Conservation (phyloP, 73 alveolate genomes). For the Paramecium pentaurelia region DNA sequence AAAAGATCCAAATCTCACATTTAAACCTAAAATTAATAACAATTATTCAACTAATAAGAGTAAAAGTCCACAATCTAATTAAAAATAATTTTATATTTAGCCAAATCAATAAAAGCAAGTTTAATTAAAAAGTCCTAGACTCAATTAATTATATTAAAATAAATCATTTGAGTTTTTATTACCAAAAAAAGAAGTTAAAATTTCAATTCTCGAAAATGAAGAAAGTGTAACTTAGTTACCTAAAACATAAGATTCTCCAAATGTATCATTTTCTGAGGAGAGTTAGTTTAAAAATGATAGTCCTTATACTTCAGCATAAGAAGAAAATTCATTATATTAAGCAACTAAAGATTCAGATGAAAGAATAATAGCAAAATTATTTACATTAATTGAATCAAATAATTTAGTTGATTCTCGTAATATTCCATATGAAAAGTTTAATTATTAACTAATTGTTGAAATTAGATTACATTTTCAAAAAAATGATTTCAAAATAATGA, state of each 20-base stretch:
- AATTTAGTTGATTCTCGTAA: constrained; percentile 9
- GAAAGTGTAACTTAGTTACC: constrained; percentile 39
- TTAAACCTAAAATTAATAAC: constrained; percentile 17
- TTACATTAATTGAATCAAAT: neutral
- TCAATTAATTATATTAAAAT: constrained; percentile 8
- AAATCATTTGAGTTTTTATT: neutral
- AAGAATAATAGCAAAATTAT: neutral
- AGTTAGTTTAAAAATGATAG: constrained; percentile 39
- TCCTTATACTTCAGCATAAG: neutral
- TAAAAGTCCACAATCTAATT: neutral
- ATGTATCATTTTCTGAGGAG: constrained; percentile 43
- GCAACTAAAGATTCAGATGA: constrained; percentile 13
- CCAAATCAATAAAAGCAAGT: neutral
- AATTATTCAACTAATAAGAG: neutral
- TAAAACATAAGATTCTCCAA: constrained; percentile 21
- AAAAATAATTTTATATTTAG: neutral
- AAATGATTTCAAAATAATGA: neutral
- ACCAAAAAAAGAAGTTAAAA: constrained; percentile 20
- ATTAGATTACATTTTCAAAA: neutral
- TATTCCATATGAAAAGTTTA: constrained; percentile 44
- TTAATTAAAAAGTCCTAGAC: constrained; percentile 40
- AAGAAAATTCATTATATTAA: neutral
- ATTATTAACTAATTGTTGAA: constrained; percentile 2
- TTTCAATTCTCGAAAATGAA: constrained; percentile 16
- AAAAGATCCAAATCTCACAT: constrained; percentile 34